These are phyloP conservation scores for Jackrogersella minutella DNA, from an alignment of 495 filamentous ascomycete genomes.

Conservation along the genomic window DNA sequence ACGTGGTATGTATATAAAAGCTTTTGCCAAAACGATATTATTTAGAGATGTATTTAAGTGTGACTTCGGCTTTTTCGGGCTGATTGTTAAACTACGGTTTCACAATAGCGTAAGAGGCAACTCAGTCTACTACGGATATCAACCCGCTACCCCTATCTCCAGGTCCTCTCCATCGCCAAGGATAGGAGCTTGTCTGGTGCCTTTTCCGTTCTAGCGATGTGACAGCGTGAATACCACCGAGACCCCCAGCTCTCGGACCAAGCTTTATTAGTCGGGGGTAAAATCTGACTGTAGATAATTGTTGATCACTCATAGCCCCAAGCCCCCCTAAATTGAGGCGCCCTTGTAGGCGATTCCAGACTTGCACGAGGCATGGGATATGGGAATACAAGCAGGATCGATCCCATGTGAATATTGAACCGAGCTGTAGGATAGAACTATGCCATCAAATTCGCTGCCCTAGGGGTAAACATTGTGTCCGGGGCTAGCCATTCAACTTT, in stretches of 20 bases:
- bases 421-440: neutral
- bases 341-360: conserved; percentile 1
- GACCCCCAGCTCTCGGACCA: neutral
- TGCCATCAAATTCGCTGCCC: neutral
- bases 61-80: neutral
- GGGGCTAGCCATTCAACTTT: neutral
- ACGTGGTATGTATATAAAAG: too few species aligned
- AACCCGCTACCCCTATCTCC: conserved; percentile 5
- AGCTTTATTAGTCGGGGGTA: neutral
- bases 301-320: neutral
- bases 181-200: conserved; percentile 10
- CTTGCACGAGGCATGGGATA: neutral
- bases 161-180: conserved; percentile 4
- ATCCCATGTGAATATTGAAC: neutral
- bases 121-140: conserved; percentile 6
- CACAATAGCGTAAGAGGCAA: neutral
- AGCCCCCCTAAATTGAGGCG: neutral
- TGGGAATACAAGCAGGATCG: neutral
- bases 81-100: conserved; percentile 6
- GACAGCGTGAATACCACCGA: conserved; percentile 13
- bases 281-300: neutral
- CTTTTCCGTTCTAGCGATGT: neutral
- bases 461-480: neutral
- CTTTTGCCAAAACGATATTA: neutral
- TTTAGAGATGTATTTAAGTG: neutral